Evolutionary conservation across 78 protist species (phyloP), one percentile per base, ranked within the genome.

Genomic region (Pelomyxa schiedti): DNA sequence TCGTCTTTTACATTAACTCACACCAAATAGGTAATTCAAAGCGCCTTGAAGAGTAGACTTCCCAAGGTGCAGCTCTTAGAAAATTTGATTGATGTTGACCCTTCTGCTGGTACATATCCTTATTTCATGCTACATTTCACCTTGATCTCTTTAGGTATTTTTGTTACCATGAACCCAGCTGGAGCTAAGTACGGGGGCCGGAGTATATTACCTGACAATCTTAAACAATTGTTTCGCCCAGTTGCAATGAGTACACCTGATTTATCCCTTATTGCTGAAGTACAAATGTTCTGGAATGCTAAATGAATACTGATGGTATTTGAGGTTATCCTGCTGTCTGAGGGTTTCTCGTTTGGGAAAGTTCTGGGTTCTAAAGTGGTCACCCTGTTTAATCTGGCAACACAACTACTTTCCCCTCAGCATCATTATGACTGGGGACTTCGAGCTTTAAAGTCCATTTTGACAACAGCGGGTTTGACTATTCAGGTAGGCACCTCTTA

Each of bases 151-250:
- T 85, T 88, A 80, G 99, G 97, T 66, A 90, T 98, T 74, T 98
- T 98, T 74, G 93, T 98, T 29, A 98, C 99, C 22, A 95, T 98
- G 98, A 97, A 97, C 87, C 99, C 99, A 9, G 99, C 98, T 42
- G 58, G 58, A 16, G 16, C 16, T 16, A 96, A 95, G 29, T 98
- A 98, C 69, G 98, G 98, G 0, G 99, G 99, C 9, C 95, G 99
- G 67, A 73, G 88, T 39, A 86, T 92, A 78, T 82, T 98, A 29
- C 99, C 99, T 36, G 99, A 96, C 89, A 98, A 98, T 74, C 78
- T 98, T 42, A 98, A 98, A 84, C 88, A 93, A 77, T 86, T 96
- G 89, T 69, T 81, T 79, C 94, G 98, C 16, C 65, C 87, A 3
- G 82, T 93, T 39, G 96, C 97, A 4, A 90, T 90, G 96, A 95